Evolutionary conservation across 2,329 filamentous ascomycete genomes (phyloP), one percentile per base, ranked within the genome.

Genomic region (Microdochium paspali): DNA sequence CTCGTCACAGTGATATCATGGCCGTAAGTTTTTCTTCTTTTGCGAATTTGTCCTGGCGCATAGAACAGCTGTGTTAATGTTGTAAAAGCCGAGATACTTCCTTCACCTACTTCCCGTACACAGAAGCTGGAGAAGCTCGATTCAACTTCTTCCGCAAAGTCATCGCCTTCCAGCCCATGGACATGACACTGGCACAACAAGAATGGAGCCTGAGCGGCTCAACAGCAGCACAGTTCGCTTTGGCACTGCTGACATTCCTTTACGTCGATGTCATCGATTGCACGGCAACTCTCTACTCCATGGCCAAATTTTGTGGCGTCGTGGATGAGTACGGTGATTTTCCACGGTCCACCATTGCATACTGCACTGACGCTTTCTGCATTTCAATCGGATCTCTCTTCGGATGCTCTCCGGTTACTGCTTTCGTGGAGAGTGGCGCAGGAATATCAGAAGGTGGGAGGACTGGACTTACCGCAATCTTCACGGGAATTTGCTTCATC

Each of bases 191-290:
- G 24, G 77, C 70, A 35, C 79, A 76, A 3, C 79, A 87, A 50
- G 72, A 87, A 51, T 89, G 84, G 84, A 67, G 80, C 44, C 67
- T 89, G 10, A 56, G 61, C 4, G 73, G 72, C 2, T 65, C 68
- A 10, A 71, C 75, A 28, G 73, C 73, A 5, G 73, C 73, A 0
- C 79, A 87, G 53, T 88, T 88, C 57, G 78, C 76, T 10, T 70
- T 88, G 3, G 84, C 85, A 0, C 76, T 89, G 46, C 82, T 89
- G 58, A 89, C 85, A 1, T 88, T 90, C 59, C 73, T 90, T 2
- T 89, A 89, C 50, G 85, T 90, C 45, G 85, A 89, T 56, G 86
- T 89, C 54, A 82, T 90, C 50, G 85, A 90, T 60, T 83, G 82
- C 57, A 89, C 85, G 0, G 85, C 84, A 39, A 89, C 85, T 0